Conservation (phyloP, 2,329 filamentous ascomycete species). For the Cladosporium sp. region DNA sequence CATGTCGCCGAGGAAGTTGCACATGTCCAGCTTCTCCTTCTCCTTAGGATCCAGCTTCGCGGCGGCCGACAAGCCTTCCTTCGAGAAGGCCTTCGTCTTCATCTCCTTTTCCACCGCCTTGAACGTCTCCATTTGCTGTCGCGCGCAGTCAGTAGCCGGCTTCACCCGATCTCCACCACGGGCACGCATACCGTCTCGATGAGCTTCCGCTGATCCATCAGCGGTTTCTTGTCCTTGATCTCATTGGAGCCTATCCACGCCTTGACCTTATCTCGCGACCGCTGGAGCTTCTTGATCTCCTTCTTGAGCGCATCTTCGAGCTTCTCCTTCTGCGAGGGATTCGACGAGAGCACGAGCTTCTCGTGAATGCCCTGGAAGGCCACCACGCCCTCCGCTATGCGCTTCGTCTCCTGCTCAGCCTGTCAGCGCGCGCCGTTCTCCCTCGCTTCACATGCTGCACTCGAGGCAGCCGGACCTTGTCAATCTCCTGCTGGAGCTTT, state of each 20-base stretch:
- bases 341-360: conserved; percentile 89
- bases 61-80: conserved; percentile 88
- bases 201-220: conserved; percentile 87
- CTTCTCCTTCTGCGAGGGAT: conserved; percentile 95
- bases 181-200: conserved; percentile 79
- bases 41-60: conserved; percentile 96
- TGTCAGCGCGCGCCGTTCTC: conserved; percentile 8
- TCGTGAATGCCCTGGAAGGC: conserved; percentile 95
- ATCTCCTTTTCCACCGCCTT: conserved; percentile 99
- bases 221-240: conserved; percentile 97
- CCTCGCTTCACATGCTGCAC: background rate
- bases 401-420: conserved; percentile 63
- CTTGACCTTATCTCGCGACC: conserved; percentile 97
- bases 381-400: conserved; percentile 84
- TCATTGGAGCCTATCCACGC: conserved; percentile 98
- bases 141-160: conserved; percentile 17
- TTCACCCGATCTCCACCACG: conserved; percentile 16
- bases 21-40: conserved; percentile 82
- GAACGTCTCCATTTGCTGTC: conserved; percentile 96
- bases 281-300: conserved; percentile 99
- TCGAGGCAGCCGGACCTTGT: conserved; percentile 61
- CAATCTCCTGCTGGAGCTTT: conserved; percentile 96
- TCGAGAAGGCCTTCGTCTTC: conserved; percentile 99
- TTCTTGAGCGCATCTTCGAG: conserved; percentile 96
- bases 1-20: conserved; percentile 78